phyloP scores from a whole-genome alignment of 2,329 filamentous ascomycete species.

The Apiospora kogelbergensis region DNA sequence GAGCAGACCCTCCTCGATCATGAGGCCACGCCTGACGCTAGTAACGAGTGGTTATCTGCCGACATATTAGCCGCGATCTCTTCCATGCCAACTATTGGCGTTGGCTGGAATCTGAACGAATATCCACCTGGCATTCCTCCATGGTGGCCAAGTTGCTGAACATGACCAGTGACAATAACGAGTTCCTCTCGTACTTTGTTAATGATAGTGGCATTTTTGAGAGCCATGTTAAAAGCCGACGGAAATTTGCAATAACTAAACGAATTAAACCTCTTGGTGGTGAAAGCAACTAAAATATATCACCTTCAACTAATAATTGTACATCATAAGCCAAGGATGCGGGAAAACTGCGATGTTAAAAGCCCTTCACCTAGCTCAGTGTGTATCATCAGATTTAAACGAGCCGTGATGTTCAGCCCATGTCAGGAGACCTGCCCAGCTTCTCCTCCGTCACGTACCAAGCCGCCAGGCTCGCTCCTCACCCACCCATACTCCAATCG shows the following conservation, averaged over 20 bases:
- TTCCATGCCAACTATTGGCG: not conserved
- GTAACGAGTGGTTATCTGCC: not conserved
- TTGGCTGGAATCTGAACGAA: not conserved
- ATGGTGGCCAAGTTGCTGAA: not conserved
- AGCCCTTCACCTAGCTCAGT: not conserved
- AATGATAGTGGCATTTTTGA: too few species aligned
- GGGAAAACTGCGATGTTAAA: not conserved
- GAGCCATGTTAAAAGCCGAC: too few species aligned
- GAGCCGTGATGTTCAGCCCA: too few species aligned
- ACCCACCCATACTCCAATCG: too few species aligned
- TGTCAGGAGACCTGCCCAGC: too few species aligned
- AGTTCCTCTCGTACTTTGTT: too few species aligned
- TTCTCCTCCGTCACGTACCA: too few species aligned
- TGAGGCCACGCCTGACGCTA: not conserved
- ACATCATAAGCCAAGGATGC: not conserved
- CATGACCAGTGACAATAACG: not conserved
- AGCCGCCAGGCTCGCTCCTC: too few species aligned
- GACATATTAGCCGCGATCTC: not conserved
- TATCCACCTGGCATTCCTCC: not conserved
- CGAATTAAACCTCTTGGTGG: too few species aligned
- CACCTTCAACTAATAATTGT: too few species aligned
- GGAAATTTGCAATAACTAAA: too few species aligned
- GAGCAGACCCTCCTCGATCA: accelerated
- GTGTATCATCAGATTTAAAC: not conserved
- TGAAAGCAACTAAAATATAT: too few species aligned